Conservation (phyloP, 306 rosid species). For the Malus asiatica region DNA sequence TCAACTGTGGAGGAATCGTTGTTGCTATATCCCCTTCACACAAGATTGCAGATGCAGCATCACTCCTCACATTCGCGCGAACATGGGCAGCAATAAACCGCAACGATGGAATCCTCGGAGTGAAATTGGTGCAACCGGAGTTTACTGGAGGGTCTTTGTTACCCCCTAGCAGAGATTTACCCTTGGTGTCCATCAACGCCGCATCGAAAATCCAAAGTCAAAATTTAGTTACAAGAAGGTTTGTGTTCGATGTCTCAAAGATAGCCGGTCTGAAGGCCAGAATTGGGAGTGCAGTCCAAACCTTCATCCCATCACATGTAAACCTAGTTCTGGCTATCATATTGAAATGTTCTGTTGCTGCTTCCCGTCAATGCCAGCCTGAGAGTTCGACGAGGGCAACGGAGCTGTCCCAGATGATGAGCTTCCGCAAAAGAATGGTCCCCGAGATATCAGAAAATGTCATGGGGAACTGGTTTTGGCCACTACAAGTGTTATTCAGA, state of each 20-base stretch:
- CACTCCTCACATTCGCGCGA: background rate
- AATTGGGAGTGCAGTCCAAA: background rate
- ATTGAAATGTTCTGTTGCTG: background rate
- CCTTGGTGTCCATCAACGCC: background rate
- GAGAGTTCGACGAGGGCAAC: background rate
- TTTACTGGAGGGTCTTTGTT: slow-evolving; percentile 6
- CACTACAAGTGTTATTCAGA: background rate
- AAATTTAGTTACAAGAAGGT: background rate
- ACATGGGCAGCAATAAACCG: background rate
- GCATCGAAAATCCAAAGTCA: background rate
- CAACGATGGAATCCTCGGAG: background rate
- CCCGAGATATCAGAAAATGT: background rate
- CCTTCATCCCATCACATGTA: background rate
- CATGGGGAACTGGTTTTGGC: background rate
- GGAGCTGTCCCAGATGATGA: background rate
- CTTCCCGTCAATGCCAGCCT: background rate
- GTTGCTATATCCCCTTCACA: too few relatives aligned
- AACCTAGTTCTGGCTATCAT: background rate
- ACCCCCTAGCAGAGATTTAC: background rate
- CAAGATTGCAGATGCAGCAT: too few relatives aligned
- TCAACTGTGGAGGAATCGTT: too few relatives aligned
- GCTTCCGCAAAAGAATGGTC: background rate
- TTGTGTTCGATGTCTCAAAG: slow-evolving; percentile 8
- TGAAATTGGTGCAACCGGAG: background rate
- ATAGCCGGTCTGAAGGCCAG: background rate